Conservation (phyloP, 1,139 yeast species). For the Magnusiomyces sp. region DNA sequence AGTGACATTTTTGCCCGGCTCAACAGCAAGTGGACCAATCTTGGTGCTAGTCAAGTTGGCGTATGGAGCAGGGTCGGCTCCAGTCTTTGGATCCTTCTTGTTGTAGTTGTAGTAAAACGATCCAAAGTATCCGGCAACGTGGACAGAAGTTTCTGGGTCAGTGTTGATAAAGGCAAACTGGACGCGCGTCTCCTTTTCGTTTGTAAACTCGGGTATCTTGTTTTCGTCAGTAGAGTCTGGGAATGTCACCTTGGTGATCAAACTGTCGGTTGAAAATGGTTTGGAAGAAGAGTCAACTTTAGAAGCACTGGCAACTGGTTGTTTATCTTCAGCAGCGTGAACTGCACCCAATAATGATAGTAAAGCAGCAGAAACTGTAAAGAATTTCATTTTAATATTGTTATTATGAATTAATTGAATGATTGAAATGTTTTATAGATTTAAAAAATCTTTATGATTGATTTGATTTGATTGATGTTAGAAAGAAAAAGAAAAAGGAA, state of each 20-base stretch:
- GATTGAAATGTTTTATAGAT: neutral
- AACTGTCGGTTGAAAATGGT: neutral
- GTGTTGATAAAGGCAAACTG: constrained; percentile 48
- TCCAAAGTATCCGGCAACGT: constrained; percentile 72
- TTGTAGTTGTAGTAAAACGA: constrained; percentile 44
- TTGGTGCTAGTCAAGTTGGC: constrained; percentile 60
- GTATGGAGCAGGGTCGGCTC: constrained; percentile 33
- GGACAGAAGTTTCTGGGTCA: constrained; percentile 42
- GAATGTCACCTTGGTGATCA: neutral
- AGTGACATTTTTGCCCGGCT: constrained; percentile 39
- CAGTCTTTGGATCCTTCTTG: constrained; percentile 29
- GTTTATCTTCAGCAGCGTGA: no score
- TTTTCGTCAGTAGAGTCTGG: constrained; percentile 10
- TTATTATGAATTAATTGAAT: neutral
- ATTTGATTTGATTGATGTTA: no score
- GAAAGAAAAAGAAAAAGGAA: no score
- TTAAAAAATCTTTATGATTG: no score
- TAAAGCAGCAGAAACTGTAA: neutral
- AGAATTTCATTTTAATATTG: neutral
- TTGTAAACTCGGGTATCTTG: constrained; percentile 23
- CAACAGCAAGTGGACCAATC: constrained; percentile 52
- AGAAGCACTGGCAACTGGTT: neutral
- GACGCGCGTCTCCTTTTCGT: constrained; percentile 50
- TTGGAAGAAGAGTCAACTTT: neutral
- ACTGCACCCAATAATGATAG: no score